A percentile compares a stretch with the other conserved stretches of the same genome.
Conservation (phyloP, 345 rosid genomes). For the Eucalyptus regnans region DNA sequence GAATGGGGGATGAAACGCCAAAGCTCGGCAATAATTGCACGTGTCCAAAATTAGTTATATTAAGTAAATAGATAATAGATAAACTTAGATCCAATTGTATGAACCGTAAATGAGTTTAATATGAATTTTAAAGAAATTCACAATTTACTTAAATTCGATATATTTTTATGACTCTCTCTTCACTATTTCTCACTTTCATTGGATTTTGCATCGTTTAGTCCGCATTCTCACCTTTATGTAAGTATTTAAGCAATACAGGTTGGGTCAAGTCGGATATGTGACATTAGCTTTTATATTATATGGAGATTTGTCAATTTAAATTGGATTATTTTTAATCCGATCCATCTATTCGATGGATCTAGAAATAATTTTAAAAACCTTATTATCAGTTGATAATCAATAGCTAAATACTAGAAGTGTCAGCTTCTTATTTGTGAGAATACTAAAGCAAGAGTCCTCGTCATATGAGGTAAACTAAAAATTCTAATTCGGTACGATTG, state of each 20-base stretch:
- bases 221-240: accelerated
- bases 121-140: too few relatives aligned
- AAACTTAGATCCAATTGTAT: too few relatives aligned
- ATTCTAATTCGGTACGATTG: background rate
- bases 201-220: accelerated
- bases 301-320: background rate
- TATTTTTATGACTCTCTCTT: accelerated
- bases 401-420: background rate
- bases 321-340: accelerated
- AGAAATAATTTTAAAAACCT: background rate
- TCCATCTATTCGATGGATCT: accelerated
- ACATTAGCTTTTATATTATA: too few relatives aligned
- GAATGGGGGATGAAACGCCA: background rate
- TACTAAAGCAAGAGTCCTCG: background rate
- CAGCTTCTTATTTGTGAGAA: background rate
- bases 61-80: too few relatives aligned
- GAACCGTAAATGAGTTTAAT: background rate
- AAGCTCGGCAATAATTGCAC: background rate
- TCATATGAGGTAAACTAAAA: background rate
- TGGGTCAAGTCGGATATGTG: accelerated
- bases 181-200: accelerated
- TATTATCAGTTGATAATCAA: background rate
- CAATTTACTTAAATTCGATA: accelerated
- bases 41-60: too few relatives aligned
- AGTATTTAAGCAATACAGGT: accelerated